These are phyloP conservation scores for Teunomyces gatunensis DNA, from an alignment of 805 yeast genomes.

Conservation along the genomic window DNA sequence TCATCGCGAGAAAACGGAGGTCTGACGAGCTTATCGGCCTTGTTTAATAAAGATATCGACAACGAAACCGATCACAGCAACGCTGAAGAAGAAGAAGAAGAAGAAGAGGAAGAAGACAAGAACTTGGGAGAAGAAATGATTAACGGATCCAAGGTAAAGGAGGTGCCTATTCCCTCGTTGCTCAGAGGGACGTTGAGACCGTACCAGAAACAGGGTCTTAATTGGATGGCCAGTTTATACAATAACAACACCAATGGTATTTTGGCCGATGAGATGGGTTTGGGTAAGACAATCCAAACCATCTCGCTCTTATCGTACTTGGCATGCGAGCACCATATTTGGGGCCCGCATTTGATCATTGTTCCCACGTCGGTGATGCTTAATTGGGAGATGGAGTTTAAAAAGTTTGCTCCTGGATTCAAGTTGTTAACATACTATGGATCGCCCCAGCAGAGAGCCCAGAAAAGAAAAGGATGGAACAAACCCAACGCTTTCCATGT, in stretches of 20 bases:
- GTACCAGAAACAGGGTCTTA: slow-evolving; percentile 93
- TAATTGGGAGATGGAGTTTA: slow-evolving; percentile 99
- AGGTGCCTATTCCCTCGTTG: slow-evolving; percentile 75
- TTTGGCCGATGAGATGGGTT: slow-evolving; percentile 98
- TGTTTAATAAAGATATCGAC: slow-evolving; percentile 5
- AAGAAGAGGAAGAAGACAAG: slow-evolving; percentile 16
- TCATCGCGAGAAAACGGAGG: background rate
- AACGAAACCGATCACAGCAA: slow-evolving; percentile 13
- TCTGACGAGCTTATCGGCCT: slow-evolving; percentile 6
- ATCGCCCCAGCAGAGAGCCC: slow-evolving; percentile 93
- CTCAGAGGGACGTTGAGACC: slow-evolving; percentile 81
- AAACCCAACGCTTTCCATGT: slow-evolving; percentile 94
- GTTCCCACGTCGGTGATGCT: slow-evolving; percentile 97
- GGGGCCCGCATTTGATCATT: slow-evolving; percentile 98
- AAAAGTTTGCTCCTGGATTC: slow-evolving; percentile 96
- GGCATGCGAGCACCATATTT: slow-evolving; percentile 88
- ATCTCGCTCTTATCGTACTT: slow-evolving; percentile 80
- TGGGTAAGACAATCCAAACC: slow-evolving; percentile 96
- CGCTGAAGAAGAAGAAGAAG: slow-evolving; percentile 10
- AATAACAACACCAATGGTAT: slow-evolving; percentile 94
- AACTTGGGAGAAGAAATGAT: slow-evolving; percentile 28
- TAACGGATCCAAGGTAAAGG: slow-evolving; percentile 45
- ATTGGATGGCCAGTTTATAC: slow-evolving; percentile 94
- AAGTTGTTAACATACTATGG: slow-evolving; percentile 95
- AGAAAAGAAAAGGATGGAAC: slow-evolving; percentile 96